Percentiles rank a stretch among this genome's conserved stretches.
These are phyloP conservation scores for Pseudocercospora ulei DNA, from an alignment of 2,329 filamentous ascomycete species.

Conservation along the genomic window DNA sequence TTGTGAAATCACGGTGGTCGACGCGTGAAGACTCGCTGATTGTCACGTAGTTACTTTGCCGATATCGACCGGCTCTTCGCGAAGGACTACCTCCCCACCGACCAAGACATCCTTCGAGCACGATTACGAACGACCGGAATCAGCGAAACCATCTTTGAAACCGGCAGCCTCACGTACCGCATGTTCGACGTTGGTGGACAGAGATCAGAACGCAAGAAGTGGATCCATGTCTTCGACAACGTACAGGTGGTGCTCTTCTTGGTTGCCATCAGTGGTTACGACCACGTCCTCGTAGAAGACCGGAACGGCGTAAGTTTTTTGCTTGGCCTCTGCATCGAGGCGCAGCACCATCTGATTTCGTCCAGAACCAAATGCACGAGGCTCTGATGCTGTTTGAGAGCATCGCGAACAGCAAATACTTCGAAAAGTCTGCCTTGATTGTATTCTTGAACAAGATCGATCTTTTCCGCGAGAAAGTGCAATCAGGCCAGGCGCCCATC, in stretches of 20 bases:
- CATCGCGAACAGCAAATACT: conserved; percentile 46
- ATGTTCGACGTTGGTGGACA: conserved; percentile 98
- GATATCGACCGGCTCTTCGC: conserved; percentile 55
- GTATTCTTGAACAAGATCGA: conserved; percentile 49
- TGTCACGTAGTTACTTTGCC: conserved; percentile 59
- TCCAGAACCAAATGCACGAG: conserved; percentile 48
- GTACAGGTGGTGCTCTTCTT: conserved; percentile 87
- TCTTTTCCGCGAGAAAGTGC: conserved; percentile 44
- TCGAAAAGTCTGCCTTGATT: conserved; percentile 45
- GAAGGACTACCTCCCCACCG: conserved; percentile 72
- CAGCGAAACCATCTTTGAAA: conserved; percentile 91
- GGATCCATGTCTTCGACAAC: conserved; percentile 96
- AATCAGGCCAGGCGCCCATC: conserved; percentile 41
- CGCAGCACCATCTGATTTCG: conserved; percentile 5
- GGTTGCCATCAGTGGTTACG: conserved; percentile 90
- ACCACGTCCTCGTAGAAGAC: conserved; percentile 91
- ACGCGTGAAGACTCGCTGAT: conserved; percentile 11
- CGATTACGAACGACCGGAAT: conserved; percentile 88
- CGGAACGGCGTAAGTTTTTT: conserved; percentile 69
- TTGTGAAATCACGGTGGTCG: conserved; percentile 35
- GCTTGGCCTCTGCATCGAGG: neutral
- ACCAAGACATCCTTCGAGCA: conserved; percentile 84
- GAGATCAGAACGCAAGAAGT: conserved; percentile 95
- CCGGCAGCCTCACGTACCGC: conserved; percentile 84
- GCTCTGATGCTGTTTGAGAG: conserved; percentile 47